Evolutionary conservation across 2,329 filamentous ascomycete species (phyloP), one percentile per base, ranked within the genome.

Genomic region (Corinectria fuckeliana): DNA sequence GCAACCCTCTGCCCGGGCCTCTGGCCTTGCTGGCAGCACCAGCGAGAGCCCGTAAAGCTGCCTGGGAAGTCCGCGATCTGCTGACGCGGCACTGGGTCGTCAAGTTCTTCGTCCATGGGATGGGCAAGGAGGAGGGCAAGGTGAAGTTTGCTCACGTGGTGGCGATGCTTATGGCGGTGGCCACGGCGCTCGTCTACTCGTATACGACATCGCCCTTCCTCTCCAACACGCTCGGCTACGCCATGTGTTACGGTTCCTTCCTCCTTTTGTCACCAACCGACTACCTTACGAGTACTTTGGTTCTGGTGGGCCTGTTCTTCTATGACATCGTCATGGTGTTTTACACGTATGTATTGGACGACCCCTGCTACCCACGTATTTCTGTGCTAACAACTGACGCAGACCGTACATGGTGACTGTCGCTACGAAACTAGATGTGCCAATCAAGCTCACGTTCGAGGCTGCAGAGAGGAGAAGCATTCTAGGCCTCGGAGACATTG

Each of bases 301-400:
- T 98, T 9, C 81, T 98, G 1, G 79, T 82, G 9, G 91, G 90
- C 0, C 81, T 98, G 1, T 98, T 98, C 79, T 87, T 96, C 71
- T 99, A 99, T 72, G 94, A 99, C 73, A 94, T 99, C 48, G 88
- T 95, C 75, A 93, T 94, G 82, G 91, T 95, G 5, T 95, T 95
- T 72, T 95, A 90, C 73, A 93, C 91, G 79, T 88, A 72, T 76
- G 85, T 81, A 20, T 13, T 8, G 16, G 9, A 4, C 13, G n/a
- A 4, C 2, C 5, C 4, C 6, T n/a, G 5, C 8, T n/a, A n/a
- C 2, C 44, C 18, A 18, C 5, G 20, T 21, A n/a, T 6, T 5
- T n/a, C 14, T 36, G 32, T 21, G 13, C 68, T 74, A 62, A 75
- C 63, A 11, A 52, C 20, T 11, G 4, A 5, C 20, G 1, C 57